A percentile compares a stretch with the other conserved stretches of the same genome.
Evolutionary conservation across 352 stramenopile species (phyloP).

Genomic region (Phytophthora chlamydospora): DNA sequence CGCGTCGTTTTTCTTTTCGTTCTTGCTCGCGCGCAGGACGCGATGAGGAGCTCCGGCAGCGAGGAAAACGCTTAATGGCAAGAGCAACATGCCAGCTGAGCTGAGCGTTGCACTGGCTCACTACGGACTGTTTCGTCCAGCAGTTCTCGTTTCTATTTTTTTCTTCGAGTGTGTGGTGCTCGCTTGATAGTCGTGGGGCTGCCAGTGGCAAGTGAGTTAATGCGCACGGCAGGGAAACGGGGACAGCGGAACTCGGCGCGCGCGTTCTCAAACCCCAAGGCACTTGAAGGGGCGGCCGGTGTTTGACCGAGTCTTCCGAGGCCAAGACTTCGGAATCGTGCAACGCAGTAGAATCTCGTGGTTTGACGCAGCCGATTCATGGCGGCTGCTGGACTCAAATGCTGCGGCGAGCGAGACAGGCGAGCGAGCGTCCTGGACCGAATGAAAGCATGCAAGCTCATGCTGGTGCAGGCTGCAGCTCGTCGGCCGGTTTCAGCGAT

Average conservation of each 20-base stretch:
- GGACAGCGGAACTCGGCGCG: slow-evolving; percentile 14
- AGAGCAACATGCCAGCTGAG: slow-evolving; percentile 22
- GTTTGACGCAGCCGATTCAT: not conserved
- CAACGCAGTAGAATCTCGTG: slow-evolving; percentile 5
- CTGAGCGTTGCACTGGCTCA: slow-evolving; percentile 35
- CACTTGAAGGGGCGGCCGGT: not conserved
- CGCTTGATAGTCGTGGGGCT: not conserved
- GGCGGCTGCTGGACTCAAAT: slow-evolving; percentile 26
- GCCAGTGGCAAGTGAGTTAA: slow-evolving; percentile 7
- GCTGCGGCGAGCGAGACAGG: slow-evolving; percentile 14
- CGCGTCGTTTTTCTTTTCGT: slow-evolving; percentile 21
- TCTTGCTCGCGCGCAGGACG: slow-evolving; percentile 1
- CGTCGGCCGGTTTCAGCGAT: not conserved
- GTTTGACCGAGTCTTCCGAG: not conserved
- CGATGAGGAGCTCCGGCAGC: slow-evolving; percentile 25
- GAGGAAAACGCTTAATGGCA: slow-evolving; percentile 41
- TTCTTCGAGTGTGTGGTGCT: slow-evolving; percentile 4
- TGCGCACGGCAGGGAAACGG: not conserved
- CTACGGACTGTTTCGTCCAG: slow-evolving; percentile 41
- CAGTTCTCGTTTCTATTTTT: slow-evolving; percentile 38
- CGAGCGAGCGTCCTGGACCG: slow-evolving; percentile 3
- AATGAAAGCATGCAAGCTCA: not conserved
- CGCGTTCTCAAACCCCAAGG: slow-evolving; percentile 12
- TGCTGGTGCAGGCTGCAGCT: not conserved
- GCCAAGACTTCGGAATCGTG: slow-evolving; percentile 2